Conservation (phyloP, 495 filamentous ascomycete species). For the Cryomyces minteri region DNA sequence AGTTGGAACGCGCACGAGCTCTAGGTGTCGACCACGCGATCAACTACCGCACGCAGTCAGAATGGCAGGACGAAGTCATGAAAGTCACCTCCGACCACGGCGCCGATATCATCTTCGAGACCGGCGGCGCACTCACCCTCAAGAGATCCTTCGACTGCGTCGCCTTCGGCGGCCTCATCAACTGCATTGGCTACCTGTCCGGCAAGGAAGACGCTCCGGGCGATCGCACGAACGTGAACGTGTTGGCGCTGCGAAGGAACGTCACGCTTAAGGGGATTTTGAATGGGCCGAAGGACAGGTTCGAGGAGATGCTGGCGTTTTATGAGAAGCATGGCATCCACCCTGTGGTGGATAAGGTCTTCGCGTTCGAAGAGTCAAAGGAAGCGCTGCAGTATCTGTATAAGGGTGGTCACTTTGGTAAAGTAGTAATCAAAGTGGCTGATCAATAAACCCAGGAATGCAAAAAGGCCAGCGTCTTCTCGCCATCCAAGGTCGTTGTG, state of each 20-base stretch:
- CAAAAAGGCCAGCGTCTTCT: too few species aligned
- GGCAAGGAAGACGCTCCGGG: slow-evolving; percentile 5
- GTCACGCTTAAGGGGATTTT: slow-evolving; percentile 11
- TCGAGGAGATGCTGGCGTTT: slow-evolving; percentile 15
- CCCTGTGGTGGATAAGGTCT: slow-evolving; percentile 15
- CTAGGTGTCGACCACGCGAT: slow-evolving; percentile 26
- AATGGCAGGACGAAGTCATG: slow-evolving; percentile 26
- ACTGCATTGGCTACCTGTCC: slow-evolving; percentile 10
- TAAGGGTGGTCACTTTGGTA: slow-evolving; percentile 25
- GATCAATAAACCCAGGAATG: too few species aligned
- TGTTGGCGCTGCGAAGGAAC: slow-evolving; percentile 6
- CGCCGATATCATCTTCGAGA: slow-evolving; percentile 31
- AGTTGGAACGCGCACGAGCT: slow-evolving; percentile 21
- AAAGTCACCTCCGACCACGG: slow-evolving; percentile 19
- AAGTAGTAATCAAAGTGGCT: slow-evolving; percentile 1
- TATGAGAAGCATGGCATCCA: slow-evolving; percentile 15
- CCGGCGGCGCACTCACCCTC: slow-evolving; percentile 30
- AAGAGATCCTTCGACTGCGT: slow-evolving; percentile 11
- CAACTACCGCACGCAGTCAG: slow-evolving; percentile 25
- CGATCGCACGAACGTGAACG: slow-evolving; percentile 6
- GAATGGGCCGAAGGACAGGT: slow-evolving; percentile 10
- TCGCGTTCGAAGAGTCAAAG: slow-evolving; percentile 18
- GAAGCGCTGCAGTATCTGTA: slow-evolving; percentile 28
- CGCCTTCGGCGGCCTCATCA: slow-evolving; percentile 8
- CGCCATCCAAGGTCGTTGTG: too few species aligned